Evolutionary conservation across 1,139 yeast species (phyloP).

Genomic region (Williopsis jadinii): DNA sequence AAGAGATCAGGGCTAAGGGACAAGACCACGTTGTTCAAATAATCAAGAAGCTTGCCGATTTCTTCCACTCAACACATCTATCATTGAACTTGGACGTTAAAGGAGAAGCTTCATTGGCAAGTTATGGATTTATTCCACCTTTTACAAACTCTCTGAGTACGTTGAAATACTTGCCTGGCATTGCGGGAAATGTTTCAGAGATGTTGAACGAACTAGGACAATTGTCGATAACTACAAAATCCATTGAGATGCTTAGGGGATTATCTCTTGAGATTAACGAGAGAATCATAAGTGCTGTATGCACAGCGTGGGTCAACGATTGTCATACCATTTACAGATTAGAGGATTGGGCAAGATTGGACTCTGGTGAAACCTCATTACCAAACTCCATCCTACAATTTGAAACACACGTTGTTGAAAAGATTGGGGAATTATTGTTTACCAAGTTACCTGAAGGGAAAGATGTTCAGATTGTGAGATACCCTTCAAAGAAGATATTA

Average conservation of each 20-base stretch:
- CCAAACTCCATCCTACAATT: constrained; percentile 37
- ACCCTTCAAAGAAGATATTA: constrained; percentile 38
- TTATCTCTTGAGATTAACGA: constrained; percentile 32
- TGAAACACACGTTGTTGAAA: constrained; percentile 32
- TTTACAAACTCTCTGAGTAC: constrained; percentile 53
- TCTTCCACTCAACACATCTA: constrained; percentile 31
- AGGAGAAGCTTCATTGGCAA: constrained; percentile 22
- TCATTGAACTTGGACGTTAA: constrained; percentile 14
- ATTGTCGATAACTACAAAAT: constrained; percentile 32
- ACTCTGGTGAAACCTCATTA: constrained; percentile 39
- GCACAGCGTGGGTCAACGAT: constrained; percentile 45
- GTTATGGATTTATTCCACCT: constrained; percentile 55
- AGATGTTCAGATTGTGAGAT: constrained; percentile 28
- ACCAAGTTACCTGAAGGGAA: constrained; percentile 31
- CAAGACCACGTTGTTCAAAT: constrained; percentile 29
- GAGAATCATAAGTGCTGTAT: constrained; percentile 38
- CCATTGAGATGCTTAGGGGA: constrained; percentile 30
- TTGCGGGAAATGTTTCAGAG: constrained; percentile 32
- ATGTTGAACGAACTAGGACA: constrained; percentile 38
- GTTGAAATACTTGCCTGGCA: constrained; percentile 37
- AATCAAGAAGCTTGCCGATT: constrained; percentile 27
- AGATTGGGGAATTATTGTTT: constrained; percentile 27
- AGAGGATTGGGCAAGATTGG: constrained; percentile 35
- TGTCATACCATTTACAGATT: constrained; percentile 34
- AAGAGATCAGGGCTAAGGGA: constrained; percentile 30